phyloP scores from a whole-genome alignment of 208 protist genomes.

The Wallacemonas collosoma region DNA sequence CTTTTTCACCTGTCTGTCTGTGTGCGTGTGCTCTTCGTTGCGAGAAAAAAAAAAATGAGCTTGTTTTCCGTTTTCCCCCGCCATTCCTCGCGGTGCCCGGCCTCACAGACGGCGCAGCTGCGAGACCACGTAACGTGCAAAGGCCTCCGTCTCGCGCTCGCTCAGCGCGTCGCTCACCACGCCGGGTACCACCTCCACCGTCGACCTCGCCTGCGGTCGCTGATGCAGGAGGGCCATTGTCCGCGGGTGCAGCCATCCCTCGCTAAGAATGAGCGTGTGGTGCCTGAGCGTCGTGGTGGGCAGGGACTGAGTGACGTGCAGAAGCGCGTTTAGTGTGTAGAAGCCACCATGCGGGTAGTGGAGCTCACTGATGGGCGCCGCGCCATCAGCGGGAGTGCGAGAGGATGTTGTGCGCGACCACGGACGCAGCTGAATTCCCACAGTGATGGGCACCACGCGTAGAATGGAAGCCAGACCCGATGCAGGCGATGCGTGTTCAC shows the following conservation, averaged over 20 bases:
- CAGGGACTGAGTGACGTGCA: slow-evolving; percentile 35
- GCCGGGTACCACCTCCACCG: slow-evolving; percentile 51
- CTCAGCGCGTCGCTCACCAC: slow-evolving; percentile 54
- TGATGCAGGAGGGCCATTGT: slow-evolving; percentile 50
- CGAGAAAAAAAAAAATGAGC: too few relatives aligned
- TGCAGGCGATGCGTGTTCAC: slow-evolving; percentile 22
- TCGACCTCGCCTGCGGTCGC: neutral
- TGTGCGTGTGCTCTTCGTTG: too few relatives aligned
- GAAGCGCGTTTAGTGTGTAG: slow-evolving; percentile 56
- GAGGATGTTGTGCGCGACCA: neutral
- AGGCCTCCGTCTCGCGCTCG: slow-evolving; percentile 43
- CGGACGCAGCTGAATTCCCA: slow-evolving; percentile 39
- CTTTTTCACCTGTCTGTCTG: too few relatives aligned
- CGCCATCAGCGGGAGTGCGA: neutral
- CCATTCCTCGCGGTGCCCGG: too few relatives aligned
- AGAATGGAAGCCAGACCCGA: slow-evolving; percentile 31
- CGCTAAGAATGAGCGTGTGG: slow-evolving; percentile 59
- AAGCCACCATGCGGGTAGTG: slow-evolving; percentile 63
- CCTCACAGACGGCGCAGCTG: slow-evolving; percentile 12
- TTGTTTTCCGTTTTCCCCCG: too few relatives aligned
- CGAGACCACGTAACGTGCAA: slow-evolving; percentile 52
- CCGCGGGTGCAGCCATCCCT: slow-evolving; percentile 63
- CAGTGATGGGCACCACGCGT: slow-evolving; percentile 43
- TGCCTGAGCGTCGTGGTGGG: slow-evolving; percentile 22
- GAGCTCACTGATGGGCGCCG: slow-evolving; percentile 31